phyloP scores from a whole-genome alignment of 2,329 filamentous ascomycete species.

The Diaporthe ilicicola region DNA sequence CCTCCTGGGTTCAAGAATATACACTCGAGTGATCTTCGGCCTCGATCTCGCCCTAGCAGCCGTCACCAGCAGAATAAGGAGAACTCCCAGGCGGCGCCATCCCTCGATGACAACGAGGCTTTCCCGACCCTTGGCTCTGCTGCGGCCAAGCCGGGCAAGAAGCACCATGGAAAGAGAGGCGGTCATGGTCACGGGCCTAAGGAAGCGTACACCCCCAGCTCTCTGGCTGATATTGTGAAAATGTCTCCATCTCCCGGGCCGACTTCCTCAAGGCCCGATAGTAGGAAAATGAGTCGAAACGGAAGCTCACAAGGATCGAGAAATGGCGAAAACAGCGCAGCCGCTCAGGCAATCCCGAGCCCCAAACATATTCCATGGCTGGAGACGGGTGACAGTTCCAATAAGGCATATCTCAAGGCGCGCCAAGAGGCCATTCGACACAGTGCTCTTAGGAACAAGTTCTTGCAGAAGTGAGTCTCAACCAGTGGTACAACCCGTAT shows the following conservation, averaged over 20 bases:
- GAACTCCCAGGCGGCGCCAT: conserved; percentile 72
- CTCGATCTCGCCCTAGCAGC: conserved; percentile 85
- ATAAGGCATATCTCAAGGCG: conserved; percentile 94
- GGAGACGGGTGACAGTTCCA: conserved; percentile 89
- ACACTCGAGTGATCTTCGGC: conserved; percentile 69
- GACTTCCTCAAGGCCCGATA: conserved; percentile 63
- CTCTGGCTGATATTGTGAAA: conserved; percentile 91
- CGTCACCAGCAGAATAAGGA: conserved; percentile 74
- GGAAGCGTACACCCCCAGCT: conserved; percentile 75
- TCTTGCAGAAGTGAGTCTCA: conserved; percentile 80
- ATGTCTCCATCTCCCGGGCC: conserved; percentile 89
- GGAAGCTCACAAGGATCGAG: conserved; percentile 71
- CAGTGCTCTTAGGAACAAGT: conserved; percentile 95
- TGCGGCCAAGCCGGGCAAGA: conserved; percentile 80
- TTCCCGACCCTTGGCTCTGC: conserved; percentile 89
- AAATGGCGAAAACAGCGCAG: conserved; percentile 79
- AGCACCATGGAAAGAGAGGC: conserved; percentile 91
- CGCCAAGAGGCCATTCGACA: conserved; percentile 97
- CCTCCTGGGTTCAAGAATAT: conserved; percentile 75
- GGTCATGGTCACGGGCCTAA: conserved; percentile 78
- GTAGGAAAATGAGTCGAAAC: conserved; percentile 68
- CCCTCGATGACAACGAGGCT: conserved; percentile 92
- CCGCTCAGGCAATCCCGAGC: conserved; percentile 83
- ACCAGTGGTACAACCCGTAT: neutral
- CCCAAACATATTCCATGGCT: conserved; percentile 97